Percentiles rank a stretch among this genome's conserved stretches.
Conservation (phyloP, 805 yeast species). For the Sugiyamaella valdiviana region DNA sequence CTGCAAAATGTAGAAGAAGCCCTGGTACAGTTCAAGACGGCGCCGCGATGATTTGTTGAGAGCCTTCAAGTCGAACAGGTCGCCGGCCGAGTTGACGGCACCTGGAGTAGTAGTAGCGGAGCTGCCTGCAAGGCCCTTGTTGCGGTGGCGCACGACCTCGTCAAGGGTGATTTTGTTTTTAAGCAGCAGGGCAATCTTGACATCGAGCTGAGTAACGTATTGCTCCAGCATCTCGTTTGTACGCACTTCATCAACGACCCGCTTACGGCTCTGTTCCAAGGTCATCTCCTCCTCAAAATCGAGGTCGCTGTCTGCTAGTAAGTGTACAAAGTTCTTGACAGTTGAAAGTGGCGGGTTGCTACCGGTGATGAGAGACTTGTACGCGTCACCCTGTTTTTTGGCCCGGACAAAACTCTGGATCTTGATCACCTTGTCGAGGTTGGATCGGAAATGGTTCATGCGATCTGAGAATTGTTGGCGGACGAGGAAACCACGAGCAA, state of each 20-base stretch:
- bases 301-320: conserved; percentile 63
- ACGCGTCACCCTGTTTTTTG: conserved; percentile 62
- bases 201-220: conserved; percentile 67
- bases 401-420: conserved; percentile 74
- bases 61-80: conserved; percentile 34
- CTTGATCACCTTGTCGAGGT: conserved; percentile 54
- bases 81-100: conserved; percentile 23
- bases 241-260: conserved; percentile 62
- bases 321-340: conserved; percentile 66
- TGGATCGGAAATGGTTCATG: conserved; percentile 45
- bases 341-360: conserved; percentile 74
- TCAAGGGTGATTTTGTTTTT: conserved; percentile 75
- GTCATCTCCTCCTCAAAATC: conserved; percentile 73
- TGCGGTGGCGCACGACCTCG: conserved; percentile 48
- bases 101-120: conserved; percentile 8
- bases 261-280: conserved; percentile 59
- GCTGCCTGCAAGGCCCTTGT: conserved; percentile 26
- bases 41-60: conserved; percentile 35
- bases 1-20: conserved; percentile 74
- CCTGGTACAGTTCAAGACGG: conserved; percentile 64
- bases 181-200: conserved; percentile 69
- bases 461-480: conserved; percentile 25
- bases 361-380: conserved; percentile 59
- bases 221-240: conserved; percentile 66
- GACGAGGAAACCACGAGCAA: conserved; percentile 29